Conservation (phyloP, 805 yeast species). For the Kodamaea laetipori region DNA sequence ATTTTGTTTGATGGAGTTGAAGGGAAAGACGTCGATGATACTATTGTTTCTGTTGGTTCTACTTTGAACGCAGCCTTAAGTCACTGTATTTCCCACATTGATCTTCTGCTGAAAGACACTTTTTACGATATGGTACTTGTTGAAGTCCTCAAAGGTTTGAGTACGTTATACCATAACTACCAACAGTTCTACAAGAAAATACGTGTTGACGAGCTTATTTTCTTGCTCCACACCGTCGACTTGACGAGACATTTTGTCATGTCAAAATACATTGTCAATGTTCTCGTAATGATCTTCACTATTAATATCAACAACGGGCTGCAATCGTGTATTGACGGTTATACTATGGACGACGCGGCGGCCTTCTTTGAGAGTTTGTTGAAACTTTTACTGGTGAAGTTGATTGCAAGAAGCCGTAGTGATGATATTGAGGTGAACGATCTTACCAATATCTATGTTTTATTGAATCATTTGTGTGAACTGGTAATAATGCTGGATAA, state of each 20-base stretch:
- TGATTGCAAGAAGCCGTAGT: slow-evolving; percentile 1
- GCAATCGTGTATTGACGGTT: slow-evolving; percentile 9
- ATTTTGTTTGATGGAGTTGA: slow-evolving; percentile 26
- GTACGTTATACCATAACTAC: slow-evolving; percentile 28
- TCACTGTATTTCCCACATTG: slow-evolving; percentile 19
- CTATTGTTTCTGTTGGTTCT: background rate
- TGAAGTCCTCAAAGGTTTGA: slow-evolving; percentile 30
- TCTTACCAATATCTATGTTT: slow-evolving; percentile 13
- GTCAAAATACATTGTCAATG: slow-evolving; percentile 13
- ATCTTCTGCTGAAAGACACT: slow-evolving; percentile 11
- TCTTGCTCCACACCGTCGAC: slow-evolving; percentile 8
- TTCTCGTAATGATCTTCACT: slow-evolving; percentile 13
- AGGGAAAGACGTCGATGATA: background rate
- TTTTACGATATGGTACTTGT: slow-evolving; percentile 10
- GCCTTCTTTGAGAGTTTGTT: slow-evolving; percentile 12
- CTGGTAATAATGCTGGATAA: slow-evolving; percentile 9
- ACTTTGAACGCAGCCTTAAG: slow-evolving; percentile 17
- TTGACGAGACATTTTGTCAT: slow-evolving; percentile 6
- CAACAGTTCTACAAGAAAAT: slow-evolving; percentile 4
- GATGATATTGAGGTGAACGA: slow-evolving; percentile 15
- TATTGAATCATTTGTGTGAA: slow-evolving; percentile 13
- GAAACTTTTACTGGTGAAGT: slow-evolving; percentile 10
- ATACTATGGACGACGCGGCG: slow-evolving; percentile 2
- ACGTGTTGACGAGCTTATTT: slow-evolving; percentile 5
- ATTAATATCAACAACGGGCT: slow-evolving; percentile 8